Evolutionary conservation across 1,284 basidiomycete genomes (phyloP), one percentile per base, ranked within the genome.

Genomic region (Inonotus hispidus): DNA sequence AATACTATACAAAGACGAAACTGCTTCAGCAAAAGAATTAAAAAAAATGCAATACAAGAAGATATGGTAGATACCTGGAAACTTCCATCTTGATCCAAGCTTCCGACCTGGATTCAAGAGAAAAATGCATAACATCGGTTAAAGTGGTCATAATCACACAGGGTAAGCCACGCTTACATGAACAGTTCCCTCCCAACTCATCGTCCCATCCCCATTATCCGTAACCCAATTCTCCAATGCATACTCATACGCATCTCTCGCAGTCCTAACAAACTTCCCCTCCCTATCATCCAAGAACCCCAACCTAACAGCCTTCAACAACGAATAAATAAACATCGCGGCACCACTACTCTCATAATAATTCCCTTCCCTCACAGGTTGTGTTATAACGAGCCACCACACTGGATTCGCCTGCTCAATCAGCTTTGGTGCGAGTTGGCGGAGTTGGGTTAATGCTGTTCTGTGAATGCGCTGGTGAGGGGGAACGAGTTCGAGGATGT

Each of bases 381-480:
- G 73, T 6, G 76, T 77, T 45, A 81, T 71, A 5, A 81, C 78
- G 35, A 80, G 72, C 79, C 79, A 81, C 79, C 79, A 81, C 14
- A 71, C 77, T 13, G 70, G 68, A 60, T 80, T 77, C 1, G 77
- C 77, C 0, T 78, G 76, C 56, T 72, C 71, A 13, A 71, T 68
- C 2, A 80, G 64, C n/a, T 67, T 69, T 1, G 77, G 78, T 2
- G 70, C 70, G 13, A 81, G 69, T 0, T 66, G 69, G 46, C 67
- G 67, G 11, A 80, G 68, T 39, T 75, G 72, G 35, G 32, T 8
- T 63, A 53, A 37, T 76, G 71, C 27, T 77, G 68, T 14, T 67
- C 64, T 0, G 53, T 58, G 53, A 73, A 70, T 11, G 72, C 74
- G 3, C 71, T 64, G 55, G 73, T 69, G 10, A 70, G 53, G 19